Evolutionary conservation across 805 yeast genomes (phyloP), one percentile per base, ranked within the genome.

Genomic region (Sugiyamaella americana): DNA sequence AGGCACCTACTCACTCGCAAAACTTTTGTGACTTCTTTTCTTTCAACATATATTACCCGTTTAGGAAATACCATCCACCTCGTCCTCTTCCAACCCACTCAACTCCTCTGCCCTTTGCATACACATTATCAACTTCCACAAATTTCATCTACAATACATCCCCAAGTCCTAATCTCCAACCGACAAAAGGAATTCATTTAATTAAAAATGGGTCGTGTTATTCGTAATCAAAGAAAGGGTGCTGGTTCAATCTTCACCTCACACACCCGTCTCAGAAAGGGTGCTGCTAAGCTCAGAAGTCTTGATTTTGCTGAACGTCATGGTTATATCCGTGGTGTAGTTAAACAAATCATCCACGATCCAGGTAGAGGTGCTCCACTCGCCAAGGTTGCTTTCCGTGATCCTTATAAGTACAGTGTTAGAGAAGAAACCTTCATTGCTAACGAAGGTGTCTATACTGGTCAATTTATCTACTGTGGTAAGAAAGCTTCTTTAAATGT

Each of bases 181-280:
- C 32, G 8, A 8, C 32, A 26, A 26, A 8, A 26, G 32, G 32
- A 26, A 26, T 26, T 26, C 13, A 8, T 8, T 26, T 26, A 8
- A 8, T 8, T 26, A 42, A 48, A 34, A 45, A 46, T 45, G 50
- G 59, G 61, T 49, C 54, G 98, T 84, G 99, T 93, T 79, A 93
- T 93, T 82, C 95, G 98, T 81, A 93, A 93, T 84, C 99, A 93
- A 84, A 89, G 99, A 88, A 93, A 93, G 82, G 98, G 98, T 85
- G 96, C 96, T 76, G 98, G 98, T 73, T 91, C 98, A 70, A 88
- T 93, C 83, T 93, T 93, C 88, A 84, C 95, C 73, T 83, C 98
- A 70, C 95, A 91, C 93, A 91, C 98, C 82, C 91, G 98, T 79
- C 87, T 93, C 76, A 88, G 98, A 86, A 87, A 93, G 80, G 98